phyloP scores from a whole-genome alignment of 768 basidiomycete species.

The Dentipellis fragilis region DNA sequence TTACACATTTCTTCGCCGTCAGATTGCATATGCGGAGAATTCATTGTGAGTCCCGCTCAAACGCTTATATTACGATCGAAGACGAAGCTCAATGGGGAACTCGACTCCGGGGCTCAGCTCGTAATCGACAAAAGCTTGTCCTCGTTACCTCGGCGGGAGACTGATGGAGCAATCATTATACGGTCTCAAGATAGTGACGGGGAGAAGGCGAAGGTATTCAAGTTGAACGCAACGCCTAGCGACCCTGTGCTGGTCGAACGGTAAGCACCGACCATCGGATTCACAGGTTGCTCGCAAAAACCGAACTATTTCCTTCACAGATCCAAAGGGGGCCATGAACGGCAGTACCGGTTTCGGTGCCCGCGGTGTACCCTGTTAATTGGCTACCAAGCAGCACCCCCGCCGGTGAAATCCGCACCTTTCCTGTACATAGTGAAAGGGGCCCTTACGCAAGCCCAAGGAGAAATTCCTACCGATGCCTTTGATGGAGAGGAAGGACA shows the following conservation, averaged over 20 bases:
- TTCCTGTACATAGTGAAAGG: slow-evolving; percentile 77
- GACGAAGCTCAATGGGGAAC: background rate
- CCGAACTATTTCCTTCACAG: slow-evolving; percentile 19
- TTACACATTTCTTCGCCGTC: slow-evolving; percentile 7
- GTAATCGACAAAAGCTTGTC: slow-evolving; percentile 71
- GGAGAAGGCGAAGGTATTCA: slow-evolving; percentile 66
- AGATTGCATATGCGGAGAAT: slow-evolving; percentile 88
- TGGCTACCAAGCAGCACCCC: slow-evolving; percentile 71
- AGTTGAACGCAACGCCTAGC: slow-evolving; percentile 64
- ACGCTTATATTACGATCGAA: too few relatives aligned
- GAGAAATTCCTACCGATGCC: slow-evolving; percentile 75
- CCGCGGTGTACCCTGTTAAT: slow-evolving; percentile 58
- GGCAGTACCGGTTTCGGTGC: slow-evolving; percentile 63
- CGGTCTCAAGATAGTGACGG: slow-evolving; percentile 55
- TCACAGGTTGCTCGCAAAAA: slow-evolving; percentile 16
- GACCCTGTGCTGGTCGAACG: slow-evolving; percentile 73
- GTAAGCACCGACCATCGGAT: slow-evolving; percentile 32
- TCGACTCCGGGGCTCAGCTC: slow-evolving; percentile 34
- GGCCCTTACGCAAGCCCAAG: slow-evolving; percentile 81
- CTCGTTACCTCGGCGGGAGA: slow-evolving; percentile 58
- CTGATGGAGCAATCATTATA: slow-evolving; percentile 75
- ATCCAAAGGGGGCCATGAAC: slow-evolving; percentile 57
- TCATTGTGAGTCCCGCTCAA: slow-evolving; percentile 45
- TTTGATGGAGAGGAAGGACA: slow-evolving; percentile 44
- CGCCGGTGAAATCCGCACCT: slow-evolving; percentile 65